Percentiles rank a stretch among this genome's conserved stretches.
phyloP scores from a whole-genome alignment of 2,329 filamentous ascomycete species.

The Metarhizium sp. region DNA sequence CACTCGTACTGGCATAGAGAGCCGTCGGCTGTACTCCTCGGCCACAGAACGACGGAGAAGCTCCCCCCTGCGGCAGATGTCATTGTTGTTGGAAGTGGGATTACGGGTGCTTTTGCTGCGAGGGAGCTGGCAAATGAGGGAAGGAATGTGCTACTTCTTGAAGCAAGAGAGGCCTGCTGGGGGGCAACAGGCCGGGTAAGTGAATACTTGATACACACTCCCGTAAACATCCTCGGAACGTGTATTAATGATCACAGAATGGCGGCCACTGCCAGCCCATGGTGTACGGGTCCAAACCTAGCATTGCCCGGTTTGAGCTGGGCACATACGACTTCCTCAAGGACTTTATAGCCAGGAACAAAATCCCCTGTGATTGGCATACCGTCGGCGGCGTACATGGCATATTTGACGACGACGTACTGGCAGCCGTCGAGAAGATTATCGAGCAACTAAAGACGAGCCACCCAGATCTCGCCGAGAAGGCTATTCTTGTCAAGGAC shows the following conservation, averaged over 20 bases:
- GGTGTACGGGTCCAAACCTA: conserved; percentile 50
- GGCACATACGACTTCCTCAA: conserved; percentile 54
- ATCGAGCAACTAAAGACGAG: conserved; percentile 36
- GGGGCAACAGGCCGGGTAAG: conserved; percentile 73
- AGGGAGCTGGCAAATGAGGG: conserved; percentile 46
- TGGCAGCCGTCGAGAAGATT: conserved; percentile 40
- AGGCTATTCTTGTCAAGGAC: conserved; percentile 30
- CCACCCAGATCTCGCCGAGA: conserved; percentile 48
- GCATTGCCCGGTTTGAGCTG: conserved; percentile 63
- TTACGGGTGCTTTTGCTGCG: conserved; percentile 65
- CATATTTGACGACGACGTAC: conserved; percentile 47
- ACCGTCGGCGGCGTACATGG: conserved; percentile 53
- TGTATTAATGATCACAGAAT: conserved; percentile 34
- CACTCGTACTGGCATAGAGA: conserved; percentile 66
- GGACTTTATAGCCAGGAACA: conserved; percentile 43
- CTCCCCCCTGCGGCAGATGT: conserved; percentile 57
- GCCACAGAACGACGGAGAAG: conserved; percentile 56
- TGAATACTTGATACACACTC: conserved; percentile 8
- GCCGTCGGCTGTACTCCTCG: conserved; percentile 53
- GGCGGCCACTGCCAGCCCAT: conserved; percentile 68
- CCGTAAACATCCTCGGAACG: background rate
- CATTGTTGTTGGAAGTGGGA: conserved; percentile 65
- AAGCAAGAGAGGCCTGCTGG: conserved; percentile 72
- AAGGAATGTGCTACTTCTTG: conserved; percentile 58
- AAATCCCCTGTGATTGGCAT: conserved; percentile 62